Percentiles rank a stretch among this genome's conserved stretches.
These are phyloP conservation scores for Fusarium falciforme DNA, from an alignment of 2,329 filamentous ascomycete genomes.

Conservation along the genomic window DNA sequence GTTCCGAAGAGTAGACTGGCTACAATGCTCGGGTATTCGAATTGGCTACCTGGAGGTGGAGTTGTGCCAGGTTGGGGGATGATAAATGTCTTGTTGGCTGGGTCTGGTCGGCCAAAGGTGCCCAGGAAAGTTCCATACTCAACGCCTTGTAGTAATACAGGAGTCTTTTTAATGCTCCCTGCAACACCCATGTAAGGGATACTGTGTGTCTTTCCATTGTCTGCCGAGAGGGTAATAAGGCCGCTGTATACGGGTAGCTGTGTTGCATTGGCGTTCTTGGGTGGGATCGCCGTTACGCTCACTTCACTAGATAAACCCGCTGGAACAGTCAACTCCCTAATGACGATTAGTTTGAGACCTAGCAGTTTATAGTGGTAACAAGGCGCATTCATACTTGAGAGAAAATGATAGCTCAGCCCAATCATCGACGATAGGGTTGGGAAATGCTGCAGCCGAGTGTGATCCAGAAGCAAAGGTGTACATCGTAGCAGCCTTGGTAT, in stretches of 20 bases:
- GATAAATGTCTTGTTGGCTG: not conserved
- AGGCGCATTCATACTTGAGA: not conserved
- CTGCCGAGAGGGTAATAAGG: not conserved
- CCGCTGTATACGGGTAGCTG: not conserved
- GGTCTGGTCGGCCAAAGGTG: not conserved
- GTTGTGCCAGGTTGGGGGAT: not conserved
- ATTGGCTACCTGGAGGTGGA: not conserved
- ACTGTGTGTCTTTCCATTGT: not conserved
- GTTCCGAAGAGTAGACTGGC: not conserved
- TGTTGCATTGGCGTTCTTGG: not conserved
- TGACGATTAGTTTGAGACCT: not conserved
- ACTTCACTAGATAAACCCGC: not conserved
- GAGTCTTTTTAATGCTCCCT: not conserved
- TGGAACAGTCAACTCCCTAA: not conserved
- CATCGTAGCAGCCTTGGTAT: not conserved
- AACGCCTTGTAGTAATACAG: not conserved
- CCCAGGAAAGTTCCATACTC: not conserved
- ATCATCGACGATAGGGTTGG: not conserved
- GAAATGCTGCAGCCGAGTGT: not conserved
- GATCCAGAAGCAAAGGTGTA: not conserved
- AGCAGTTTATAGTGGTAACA: fast-evolving
- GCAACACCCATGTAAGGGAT: not conserved
- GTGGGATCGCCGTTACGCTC: not conserved
- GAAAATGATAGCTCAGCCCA: not conserved
- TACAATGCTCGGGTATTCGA: not conserved